Evolutionary conservation across 2,329 filamentous ascomycete genomes (phyloP).

Genomic region (Pseudogymnoascus sp.): DNA sequence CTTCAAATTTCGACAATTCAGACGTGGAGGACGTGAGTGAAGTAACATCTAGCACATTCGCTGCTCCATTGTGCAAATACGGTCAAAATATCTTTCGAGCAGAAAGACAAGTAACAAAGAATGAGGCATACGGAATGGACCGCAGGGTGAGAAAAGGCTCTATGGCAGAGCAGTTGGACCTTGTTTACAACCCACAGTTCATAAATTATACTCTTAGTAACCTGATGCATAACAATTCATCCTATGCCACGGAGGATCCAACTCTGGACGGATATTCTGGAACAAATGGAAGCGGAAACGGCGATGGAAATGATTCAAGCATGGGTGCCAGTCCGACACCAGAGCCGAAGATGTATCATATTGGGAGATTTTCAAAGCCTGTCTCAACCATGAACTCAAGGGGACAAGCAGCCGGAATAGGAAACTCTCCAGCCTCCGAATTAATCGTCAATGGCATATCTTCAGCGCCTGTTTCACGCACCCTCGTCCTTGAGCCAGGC

Average conservation of each 20-base stretch:
- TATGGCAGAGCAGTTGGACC: not conserved
- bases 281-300: not conserved
- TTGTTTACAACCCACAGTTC: not conserved
- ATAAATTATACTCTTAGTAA: not conserved
- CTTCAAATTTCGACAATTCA: not conserved
- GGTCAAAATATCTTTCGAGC: not conserved
- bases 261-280: not conserved
- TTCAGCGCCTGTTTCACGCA: not conserved
- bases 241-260: not conserved
- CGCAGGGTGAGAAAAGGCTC: not conserved
- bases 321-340: not conserved
- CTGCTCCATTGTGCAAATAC: not conserved
- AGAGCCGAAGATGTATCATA: not conserved
- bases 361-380: not conserved
- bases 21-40: not conserved
- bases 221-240: not conserved
- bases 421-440: not conserved
- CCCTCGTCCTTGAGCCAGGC: not conserved
- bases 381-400: not conserved
- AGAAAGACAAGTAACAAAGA: not conserved
- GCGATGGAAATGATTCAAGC: not conserved
- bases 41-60: not conserved
- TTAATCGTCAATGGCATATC: not conserved
- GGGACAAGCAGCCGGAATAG: not conserved
- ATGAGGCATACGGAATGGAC: not conserved